Evolutionary conservation across 2,329 filamentous ascomycete species (phyloP).

Genomic region (Tolypocladium capitatum): DNA sequence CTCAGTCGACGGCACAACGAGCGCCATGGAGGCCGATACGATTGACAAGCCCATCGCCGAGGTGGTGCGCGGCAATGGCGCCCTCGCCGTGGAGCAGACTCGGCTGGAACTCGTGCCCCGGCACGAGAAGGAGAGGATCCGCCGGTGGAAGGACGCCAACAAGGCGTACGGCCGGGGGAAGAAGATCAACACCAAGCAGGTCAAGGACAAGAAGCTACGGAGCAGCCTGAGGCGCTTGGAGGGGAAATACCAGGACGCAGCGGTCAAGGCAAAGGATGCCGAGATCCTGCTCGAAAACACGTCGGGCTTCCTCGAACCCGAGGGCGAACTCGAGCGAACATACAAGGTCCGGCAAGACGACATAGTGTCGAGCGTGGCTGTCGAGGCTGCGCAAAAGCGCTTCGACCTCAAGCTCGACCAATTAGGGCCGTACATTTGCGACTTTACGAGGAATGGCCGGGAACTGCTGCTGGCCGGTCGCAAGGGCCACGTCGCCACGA

Average conservation of each 20-base stretch:
- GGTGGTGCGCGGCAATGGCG: conserved; percentile 35
- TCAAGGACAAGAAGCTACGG: conserved; percentile 84
- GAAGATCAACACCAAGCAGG: conserved; percentile 54
- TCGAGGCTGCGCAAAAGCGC: conserved; percentile 81
- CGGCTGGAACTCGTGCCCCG: conserved; percentile 39
- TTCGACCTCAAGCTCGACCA: conserved; percentile 78
- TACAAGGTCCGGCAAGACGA: conserved; percentile 88
- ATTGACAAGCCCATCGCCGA: conserved; percentile 20
- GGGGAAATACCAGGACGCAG: conserved; percentile 66
- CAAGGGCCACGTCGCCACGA: conserved; percentile 89
- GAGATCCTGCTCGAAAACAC: conserved; percentile 88
- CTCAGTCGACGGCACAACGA: conserved; percentile 7
- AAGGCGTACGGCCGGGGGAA: conserved; percentile 75
- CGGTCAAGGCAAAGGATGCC: conserved; percentile 79
- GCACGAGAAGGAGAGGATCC: conserved; percentile 35
- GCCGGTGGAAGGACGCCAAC: conserved; percentile 49
- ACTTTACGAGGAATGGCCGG: conserved; percentile 82
- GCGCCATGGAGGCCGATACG: conserved; percentile 24
- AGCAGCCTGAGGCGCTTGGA: conserved; percentile 69
- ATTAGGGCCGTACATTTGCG: conserved; percentile 74
- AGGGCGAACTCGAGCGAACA: conserved; percentile 77
- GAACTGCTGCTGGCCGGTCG: conserved; percentile 74
- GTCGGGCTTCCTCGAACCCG: conserved; percentile 74
- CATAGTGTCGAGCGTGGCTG: conserved; percentile 57
- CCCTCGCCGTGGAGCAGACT: conserved; percentile 33